These are phyloP conservation scores for Chaetoceros tenuissimus DNA, from an alignment of 108 stramenopile species.

Conservation along the genomic window DNA sequence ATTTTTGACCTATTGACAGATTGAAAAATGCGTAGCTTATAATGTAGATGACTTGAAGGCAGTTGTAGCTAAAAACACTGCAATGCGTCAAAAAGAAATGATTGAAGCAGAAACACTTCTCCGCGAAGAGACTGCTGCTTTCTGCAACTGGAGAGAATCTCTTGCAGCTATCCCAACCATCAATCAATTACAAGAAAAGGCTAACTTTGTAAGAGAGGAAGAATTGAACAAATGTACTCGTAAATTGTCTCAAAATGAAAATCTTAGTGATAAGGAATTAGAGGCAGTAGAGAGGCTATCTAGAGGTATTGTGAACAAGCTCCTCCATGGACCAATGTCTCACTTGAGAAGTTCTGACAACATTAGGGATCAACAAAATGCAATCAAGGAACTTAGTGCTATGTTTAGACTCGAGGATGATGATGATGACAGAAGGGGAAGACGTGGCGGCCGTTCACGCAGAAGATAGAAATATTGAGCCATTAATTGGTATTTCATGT, in stretches of 20 bases:
- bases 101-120: constrained; percentile 92
- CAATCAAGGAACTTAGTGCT: constrained; percentile 82
- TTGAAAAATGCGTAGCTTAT: constrained; percentile 82
- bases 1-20: too few species aligned
- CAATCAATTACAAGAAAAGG: constrained; percentile 90
- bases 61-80: constrained; percentile 95
- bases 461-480: constrained; percentile 12
- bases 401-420: constrained; percentile 90
- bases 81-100: constrained; percentile 96
- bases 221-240: constrained; percentile 87
- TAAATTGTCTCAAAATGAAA: constrained; percentile 74
- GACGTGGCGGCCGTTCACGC: constrained; percentile 22
- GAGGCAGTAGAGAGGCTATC: constrained; percentile 93
- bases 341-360: constrained; percentile 85
- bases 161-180: constrained; percentile 94
- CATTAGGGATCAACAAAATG: constrained; percentile 75
- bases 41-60: constrained; percentile 98
- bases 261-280: constrained; percentile 84
- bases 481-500: too few species aligned
- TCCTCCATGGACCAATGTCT: constrained; percentile 96
- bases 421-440: constrained; percentile 9
- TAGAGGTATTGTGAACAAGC: constrained; percentile 95
- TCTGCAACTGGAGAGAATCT: constrained; percentile 88
- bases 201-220: constrained; percentile 85
- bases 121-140: constrained; percentile 80